phyloP scores from a whole-genome alignment of 2,329 filamentous ascomycete genomes.

The Thermoascus crustaceus region DNA sequence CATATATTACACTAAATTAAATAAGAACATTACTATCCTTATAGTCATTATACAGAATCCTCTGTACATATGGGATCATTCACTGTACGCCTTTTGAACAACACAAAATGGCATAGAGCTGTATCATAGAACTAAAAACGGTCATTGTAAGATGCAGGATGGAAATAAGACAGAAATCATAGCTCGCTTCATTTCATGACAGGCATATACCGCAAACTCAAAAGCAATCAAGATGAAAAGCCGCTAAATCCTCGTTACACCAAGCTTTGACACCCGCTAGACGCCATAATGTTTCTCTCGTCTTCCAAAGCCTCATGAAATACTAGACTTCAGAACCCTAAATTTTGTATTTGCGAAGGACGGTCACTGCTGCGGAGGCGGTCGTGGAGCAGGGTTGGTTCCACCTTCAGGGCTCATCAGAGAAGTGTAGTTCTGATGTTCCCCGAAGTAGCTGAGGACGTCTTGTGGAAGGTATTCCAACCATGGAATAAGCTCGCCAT shows the following conservation, averaged over 20 bases:
- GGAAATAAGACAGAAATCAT: neutral
- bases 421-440: conserved; percentile 23
- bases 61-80: no score
- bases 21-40: no score
- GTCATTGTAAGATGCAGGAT: neutral
- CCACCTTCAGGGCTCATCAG: conserved; percentile 24
- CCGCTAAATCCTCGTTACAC: neutral
- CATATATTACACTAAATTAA: no score
- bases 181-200: conserved; percentile 1
- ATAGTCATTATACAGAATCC: no score
- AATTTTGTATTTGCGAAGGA: conserved; percentile 7
- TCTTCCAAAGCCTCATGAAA: conserved; percentile 1
- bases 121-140: neutral
- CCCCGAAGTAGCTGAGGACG: conserved; percentile 49
- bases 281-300: neutral
- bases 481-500: conserved; percentile 63
- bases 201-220: neutral
- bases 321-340: conserved; percentile 1
- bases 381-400: conserved; percentile 9
- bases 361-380: conserved; percentile 10
- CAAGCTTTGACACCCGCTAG: neutral
- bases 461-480: conserved; percentile 64
- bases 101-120: no score
- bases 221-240: neutral
- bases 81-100: no score